Percentiles rank a stretch among this genome's conserved stretches.
phyloP scores from a whole-genome alignment of 345 rosid species.

The Linum tenue region DNA sequence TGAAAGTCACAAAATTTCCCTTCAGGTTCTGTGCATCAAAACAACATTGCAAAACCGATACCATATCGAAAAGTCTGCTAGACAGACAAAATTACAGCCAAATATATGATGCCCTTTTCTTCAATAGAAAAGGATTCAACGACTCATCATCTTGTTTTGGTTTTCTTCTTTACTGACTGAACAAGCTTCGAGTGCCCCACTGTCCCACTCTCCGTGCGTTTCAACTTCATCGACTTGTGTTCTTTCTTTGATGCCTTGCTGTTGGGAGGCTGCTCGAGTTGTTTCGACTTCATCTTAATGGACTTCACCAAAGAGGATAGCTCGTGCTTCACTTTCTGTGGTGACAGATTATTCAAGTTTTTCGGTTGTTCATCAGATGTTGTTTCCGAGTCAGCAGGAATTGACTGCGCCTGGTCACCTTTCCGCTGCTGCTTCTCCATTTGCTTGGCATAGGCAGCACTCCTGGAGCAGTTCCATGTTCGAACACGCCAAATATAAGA shows the following conservation, averaged over 20 bases:
- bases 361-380: conserved; percentile 3
- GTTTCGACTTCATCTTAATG: conserved; percentile 64
- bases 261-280: conserved; percentile 24
- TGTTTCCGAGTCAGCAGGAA: conserved; percentile 12
- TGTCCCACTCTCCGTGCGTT: conserved; percentile 6
- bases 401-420: conserved; percentile 18
- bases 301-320: conserved; percentile 58
- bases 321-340: conserved; percentile 45
- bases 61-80: too few relatives aligned
- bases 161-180: conserved; percentile 24
- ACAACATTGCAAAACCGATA: too few relatives aligned
- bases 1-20: too few relatives aligned
- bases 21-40: too few relatives aligned
- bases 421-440: conserved; percentile 38
- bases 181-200: conserved; percentile 13
- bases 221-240: conserved; percentile 4
- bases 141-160: conserved; percentile 5
- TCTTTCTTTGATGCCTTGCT: conserved; percentile 23
- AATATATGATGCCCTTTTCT: too few relatives aligned
- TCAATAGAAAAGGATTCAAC: too few relatives aligned
- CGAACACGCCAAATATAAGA: not conserved
- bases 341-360: conserved; percentile 14
- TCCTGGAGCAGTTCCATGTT: conserved; percentile 41
- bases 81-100: too few relatives aligned
- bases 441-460: conserved; percentile 77